Evolutionary conservation across 306 rosid genomes (phyloP).

Genomic region (Trifolium repens): DNA sequence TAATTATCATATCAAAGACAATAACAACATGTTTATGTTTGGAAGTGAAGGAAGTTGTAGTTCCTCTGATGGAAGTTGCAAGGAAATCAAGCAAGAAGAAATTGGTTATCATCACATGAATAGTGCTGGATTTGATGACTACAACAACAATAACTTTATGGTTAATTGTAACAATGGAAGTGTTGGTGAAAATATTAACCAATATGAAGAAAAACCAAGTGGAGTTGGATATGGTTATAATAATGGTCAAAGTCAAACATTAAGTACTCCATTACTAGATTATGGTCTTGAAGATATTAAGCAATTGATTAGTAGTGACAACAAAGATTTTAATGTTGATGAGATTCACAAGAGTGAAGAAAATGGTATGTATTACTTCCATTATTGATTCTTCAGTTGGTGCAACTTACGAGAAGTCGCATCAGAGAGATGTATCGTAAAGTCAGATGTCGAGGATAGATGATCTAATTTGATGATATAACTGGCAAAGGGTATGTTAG

Average conservation of each 20-base stretch:
- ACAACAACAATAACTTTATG: constrained; percentile 45
- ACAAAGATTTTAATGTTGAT: constrained; percentile 46
- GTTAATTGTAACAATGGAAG: no score
- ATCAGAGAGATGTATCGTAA: not conserved
- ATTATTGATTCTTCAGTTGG: constrained; percentile 41
- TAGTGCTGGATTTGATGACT: constrained; percentile 42
- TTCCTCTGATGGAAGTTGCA: constrained; percentile 81
- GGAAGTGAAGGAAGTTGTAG: constrained; percentile 86
- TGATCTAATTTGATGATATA: not conserved
- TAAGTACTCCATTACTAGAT: constrained; percentile 45
- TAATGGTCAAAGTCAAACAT: constrained; percentile 42
- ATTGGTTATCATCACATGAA: constrained; percentile 43
- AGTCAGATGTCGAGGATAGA: not conserved
- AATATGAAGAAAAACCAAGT: constrained; percentile 44
- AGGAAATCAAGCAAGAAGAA: constrained; percentile 62
- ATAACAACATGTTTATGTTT: constrained; percentile 52
- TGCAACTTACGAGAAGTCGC: constrained; percentile 35
- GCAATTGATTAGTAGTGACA: constrained; percentile 57
- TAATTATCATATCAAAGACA: constrained; percentile 48
- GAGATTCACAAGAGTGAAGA: constrained; percentile 66
- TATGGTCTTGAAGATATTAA: constrained; percentile 66
- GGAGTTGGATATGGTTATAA: constrained; percentile 38
- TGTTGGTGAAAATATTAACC: constrained; percentile 25
- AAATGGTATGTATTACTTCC: constrained; percentile 58
- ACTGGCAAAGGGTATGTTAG: constrained; percentile 44